These are phyloP conservation scores for Stagonosporopsis chrysanthemi DNA, from an alignment of 2,329 filamentous ascomycete genomes.

Conservation along the genomic window DNA sequence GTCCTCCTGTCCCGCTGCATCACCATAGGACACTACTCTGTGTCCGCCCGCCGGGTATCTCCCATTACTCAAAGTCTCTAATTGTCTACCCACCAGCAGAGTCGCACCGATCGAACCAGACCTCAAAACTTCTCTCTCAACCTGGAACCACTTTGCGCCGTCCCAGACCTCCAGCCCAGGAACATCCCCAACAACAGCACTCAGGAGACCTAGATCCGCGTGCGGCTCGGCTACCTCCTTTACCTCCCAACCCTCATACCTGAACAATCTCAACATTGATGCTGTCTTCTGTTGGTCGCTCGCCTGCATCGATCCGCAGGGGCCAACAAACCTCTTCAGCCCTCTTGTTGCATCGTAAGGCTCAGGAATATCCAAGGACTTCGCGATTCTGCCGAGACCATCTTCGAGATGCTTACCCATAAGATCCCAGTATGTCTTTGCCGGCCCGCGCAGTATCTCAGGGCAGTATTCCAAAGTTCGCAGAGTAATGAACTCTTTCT, in stretches of 20 bases:
- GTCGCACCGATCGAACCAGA: conserved; percentile 30
- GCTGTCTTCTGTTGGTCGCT: conserved; percentile 37
- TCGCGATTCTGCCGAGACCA: conserved; percentile 35
- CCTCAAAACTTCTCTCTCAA: conserved; percentile 38
- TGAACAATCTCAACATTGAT: conserved; percentile 48
- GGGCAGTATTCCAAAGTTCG: conserved; percentile 43
- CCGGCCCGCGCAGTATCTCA: conserved; percentile 39
- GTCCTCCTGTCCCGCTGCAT: background rate
- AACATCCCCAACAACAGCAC: conserved; percentile 44
- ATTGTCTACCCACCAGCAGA: conserved; percentile 41
- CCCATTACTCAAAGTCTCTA: conserved; percentile 39
- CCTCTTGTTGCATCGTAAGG: conserved; percentile 21
- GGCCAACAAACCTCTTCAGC: conserved; percentile 37
- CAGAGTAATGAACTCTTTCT: conserved; percentile 51
- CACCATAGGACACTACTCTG: conserved; percentile 46
- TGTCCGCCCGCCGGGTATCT: conserved; percentile 45
- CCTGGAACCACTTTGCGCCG: conserved; percentile 31
- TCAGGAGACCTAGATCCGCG: conserved; percentile 46
- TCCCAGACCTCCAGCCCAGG: conserved; percentile 50
- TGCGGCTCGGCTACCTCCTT: conserved; percentile 50
- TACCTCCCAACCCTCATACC: conserved; percentile 46
- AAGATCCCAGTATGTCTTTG: conserved; percentile 44
- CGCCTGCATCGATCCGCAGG: conserved; percentile 32
- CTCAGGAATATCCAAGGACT: conserved; percentile 28
- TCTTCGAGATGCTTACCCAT: conserved; percentile 38